phyloP scores from a whole-genome alignment of 345 rosid species.

The Lenwebbia sp. region DNA sequence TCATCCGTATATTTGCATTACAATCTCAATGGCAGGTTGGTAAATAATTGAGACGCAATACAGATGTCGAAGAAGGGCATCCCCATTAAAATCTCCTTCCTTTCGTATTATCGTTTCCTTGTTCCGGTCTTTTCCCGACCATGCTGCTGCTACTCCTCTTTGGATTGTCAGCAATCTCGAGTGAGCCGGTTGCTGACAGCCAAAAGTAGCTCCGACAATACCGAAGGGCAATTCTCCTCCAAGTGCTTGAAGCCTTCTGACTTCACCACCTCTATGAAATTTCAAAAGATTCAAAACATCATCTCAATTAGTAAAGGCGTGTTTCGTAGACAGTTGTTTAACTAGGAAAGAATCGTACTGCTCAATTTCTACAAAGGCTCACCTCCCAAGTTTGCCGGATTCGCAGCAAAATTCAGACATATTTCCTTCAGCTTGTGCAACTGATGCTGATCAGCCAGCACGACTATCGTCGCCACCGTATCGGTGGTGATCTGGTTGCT shows the following conservation, averaged over 20 bases:
- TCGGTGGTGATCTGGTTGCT: constrained; percentile 59
- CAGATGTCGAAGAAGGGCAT: no score
- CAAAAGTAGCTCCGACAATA: constrained; percentile 41
- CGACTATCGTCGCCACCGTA: constrained; percentile 72
- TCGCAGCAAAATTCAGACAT: constrained; percentile 56
- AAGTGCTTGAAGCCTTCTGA: constrained; percentile 63
- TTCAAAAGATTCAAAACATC: neutral
- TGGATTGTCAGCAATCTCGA: neutral
- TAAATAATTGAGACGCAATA: no score
- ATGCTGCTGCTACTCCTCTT: neutral
- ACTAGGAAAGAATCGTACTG: neutral
- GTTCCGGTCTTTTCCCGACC: neutral
- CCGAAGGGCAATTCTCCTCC: constrained; percentile 48
- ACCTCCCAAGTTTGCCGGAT: constrained; percentile 62
- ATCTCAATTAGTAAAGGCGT: neutral
- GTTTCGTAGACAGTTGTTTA: neutral
- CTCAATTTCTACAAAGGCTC: neutral
- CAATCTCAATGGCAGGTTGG: no score
- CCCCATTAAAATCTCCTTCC: no score
- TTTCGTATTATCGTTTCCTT: neutral
- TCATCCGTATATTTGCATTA: no score
- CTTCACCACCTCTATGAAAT: constrained; percentile 59
- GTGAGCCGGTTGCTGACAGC: neutral
- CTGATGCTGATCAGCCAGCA: constrained; percentile 81
- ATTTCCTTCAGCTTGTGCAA: constrained; percentile 59